phyloP scores from a whole-genome alignment of 2,329 filamentous ascomycete genomes.

The Microdochium trichocladiopsis region DNA sequence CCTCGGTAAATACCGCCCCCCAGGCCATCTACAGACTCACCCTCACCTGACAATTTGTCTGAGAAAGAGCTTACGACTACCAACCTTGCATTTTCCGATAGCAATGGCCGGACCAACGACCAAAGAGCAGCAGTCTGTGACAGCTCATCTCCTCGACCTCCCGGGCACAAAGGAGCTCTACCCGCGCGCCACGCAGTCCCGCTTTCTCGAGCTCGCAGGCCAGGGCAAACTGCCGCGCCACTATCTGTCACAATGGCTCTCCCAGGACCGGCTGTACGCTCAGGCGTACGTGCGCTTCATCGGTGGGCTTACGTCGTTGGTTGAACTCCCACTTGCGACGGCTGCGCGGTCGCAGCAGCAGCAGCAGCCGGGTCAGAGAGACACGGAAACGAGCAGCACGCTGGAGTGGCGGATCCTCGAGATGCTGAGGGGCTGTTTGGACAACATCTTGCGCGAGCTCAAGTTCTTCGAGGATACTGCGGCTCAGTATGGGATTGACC shows the following conservation, averaged over 20 bases:
- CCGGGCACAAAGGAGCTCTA: constrained; percentile 12
- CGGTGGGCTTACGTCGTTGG: constrained; percentile 18
- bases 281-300: constrained; percentile 22
- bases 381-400: constrained; percentile 3
- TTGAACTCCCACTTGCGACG: constrained; percentile 12
- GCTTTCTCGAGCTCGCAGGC: constrained; percentile 18
- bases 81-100: no score
- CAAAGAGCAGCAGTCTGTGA: constrained; percentile 7
- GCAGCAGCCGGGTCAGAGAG: not conserved
- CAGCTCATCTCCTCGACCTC: constrained; percentile 12
- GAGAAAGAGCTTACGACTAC: no score
- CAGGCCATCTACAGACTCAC: no score
- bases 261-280: constrained; percentile 22
- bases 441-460: constrained; percentile 17
- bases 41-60: no score
- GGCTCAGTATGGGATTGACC: constrained; percentile 13
- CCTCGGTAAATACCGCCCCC: not conserved
- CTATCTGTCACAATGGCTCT: constrained; percentile 18
- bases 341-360: not conserved
- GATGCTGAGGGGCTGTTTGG: constrained; percentile 16
- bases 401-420: constrained; percentile 17
- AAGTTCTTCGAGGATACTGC: constrained; percentile 20
- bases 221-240: constrained; percentile 14
- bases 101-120: not conserved
- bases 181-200: constrained; percentile 15